Evolutionary conservation across 2,329 filamentous ascomycete genomes (phyloP).

Genomic region (Aspergillus sp.): DNA sequence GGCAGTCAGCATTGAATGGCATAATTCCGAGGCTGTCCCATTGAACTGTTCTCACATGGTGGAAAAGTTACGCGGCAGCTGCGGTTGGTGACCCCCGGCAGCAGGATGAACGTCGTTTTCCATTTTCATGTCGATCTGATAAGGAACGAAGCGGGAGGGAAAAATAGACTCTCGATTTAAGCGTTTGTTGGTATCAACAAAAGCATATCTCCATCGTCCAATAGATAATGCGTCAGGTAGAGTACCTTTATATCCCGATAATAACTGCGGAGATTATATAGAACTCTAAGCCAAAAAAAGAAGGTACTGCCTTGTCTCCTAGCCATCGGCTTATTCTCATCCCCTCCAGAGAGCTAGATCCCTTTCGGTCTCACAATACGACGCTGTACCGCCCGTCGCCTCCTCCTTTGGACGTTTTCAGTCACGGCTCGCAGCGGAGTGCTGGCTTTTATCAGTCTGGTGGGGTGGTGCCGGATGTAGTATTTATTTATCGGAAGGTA

Average conservation of each 20-base stretch:
- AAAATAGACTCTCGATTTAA: no score
- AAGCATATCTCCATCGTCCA: no score
- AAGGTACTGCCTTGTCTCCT: no score
- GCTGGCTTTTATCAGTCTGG: background rate
- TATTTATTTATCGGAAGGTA: background rate
- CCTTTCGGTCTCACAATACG: background rate
- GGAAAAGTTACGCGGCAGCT: slow-evolving; percentile 51
- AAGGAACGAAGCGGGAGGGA: no score
- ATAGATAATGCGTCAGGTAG: no score
- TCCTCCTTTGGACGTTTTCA: background rate
- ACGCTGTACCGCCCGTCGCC: background rate
- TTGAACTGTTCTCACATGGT: slow-evolving; percentile 30
- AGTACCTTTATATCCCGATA: no score
- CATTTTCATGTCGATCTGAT: background rate
- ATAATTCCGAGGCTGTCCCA: no score
- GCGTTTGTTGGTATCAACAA: no score
- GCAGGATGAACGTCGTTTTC: slow-evolving; percentile 34
- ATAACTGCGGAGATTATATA: no score
- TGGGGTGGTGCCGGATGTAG: background rate
- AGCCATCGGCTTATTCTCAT: background rate
- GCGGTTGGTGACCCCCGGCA: slow-evolving; percentile 43
- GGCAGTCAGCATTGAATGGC: background rate
- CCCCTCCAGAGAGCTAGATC: background rate
- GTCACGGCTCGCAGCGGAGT: background rate
- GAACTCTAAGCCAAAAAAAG: no score